phyloP scores from a whole-genome alignment of 1,284 basidiomycete species.

The Amylostereum chailletii region DNA sequence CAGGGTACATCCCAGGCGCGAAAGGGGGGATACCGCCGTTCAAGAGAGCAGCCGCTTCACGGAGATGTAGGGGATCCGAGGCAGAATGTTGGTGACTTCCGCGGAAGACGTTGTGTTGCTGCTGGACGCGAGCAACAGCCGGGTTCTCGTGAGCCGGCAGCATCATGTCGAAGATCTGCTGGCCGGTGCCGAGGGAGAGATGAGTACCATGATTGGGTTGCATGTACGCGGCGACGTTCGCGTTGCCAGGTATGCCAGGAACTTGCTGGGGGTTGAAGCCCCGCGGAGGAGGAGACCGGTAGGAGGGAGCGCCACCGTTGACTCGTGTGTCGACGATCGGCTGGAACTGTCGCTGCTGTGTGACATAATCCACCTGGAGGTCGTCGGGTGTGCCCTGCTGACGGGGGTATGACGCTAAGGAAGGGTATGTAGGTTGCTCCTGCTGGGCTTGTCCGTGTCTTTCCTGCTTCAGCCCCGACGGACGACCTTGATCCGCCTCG shows the following conservation, averaged over 20 bases:
- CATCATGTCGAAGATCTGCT: conserved; percentile 76
- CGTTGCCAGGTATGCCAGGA: background rate
- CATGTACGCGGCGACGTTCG: background rate
- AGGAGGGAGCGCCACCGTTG: conserved; percentile 40
- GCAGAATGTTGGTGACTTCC: conserved; percentile 69
- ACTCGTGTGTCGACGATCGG: conserved; percentile 15
- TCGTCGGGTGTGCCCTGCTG: conserved; percentile 46
- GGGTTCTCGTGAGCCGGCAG: conserved; percentile 51
- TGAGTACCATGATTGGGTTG: conserved; percentile 13
- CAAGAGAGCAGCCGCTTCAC: conserved; percentile 59
- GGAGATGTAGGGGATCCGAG: conserved; percentile 64
- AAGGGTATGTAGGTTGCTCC: conserved; percentile 66
- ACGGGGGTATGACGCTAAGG: conserved; percentile 37
- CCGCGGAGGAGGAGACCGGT: conserved; percentile 40
- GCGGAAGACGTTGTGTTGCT: conserved; percentile 64
- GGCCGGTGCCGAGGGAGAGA: conserved; percentile 58
- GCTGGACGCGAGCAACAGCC: conserved; percentile 64
- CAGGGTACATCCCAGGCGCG: conserved; percentile 26
- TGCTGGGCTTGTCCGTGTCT: conserved; percentile 24
- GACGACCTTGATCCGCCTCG: conserved; percentile 17
- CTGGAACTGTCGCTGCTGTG: conserved; percentile 47
- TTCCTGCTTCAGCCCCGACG: conserved; percentile 17
- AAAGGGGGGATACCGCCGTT: conserved; percentile 47
- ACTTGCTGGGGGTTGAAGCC: conserved; percentile 36
- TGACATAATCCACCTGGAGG: conserved; percentile 46